Conservation (phyloP, 2,329 filamentous ascomycete species). For the Grosmannia clavigera region DNA sequence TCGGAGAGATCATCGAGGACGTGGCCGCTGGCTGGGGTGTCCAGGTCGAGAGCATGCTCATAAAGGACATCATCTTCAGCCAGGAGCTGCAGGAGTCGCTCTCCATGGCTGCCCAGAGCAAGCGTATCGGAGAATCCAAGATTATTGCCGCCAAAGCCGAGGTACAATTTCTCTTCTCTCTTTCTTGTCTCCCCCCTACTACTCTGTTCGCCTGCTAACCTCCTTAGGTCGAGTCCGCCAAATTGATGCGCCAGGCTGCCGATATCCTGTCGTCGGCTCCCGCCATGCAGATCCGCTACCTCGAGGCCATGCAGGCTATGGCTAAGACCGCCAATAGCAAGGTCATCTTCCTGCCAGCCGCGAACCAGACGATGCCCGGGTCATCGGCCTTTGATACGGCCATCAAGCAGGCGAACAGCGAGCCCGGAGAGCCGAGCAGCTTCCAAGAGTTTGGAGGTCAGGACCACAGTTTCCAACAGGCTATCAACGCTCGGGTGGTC, state of each 20-base stretch:
- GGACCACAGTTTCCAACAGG: conserved; percentile 58
- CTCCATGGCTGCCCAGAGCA: conserved; percentile 96
- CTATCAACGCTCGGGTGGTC: conserved; percentile 69
- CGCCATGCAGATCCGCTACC: conserved; percentile 96
- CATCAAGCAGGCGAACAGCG: conserved; percentile 23
- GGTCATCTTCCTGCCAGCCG: conserved; percentile 68
- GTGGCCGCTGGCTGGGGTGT: conserved; percentile 92
- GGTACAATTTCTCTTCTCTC: conserved; percentile 9
- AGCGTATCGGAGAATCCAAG: conserved; percentile 97
- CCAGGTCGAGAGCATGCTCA: conserved; percentile 93
- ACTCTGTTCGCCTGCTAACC: conserved; percentile 14
- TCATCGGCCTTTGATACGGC: conserved; percentile 27
- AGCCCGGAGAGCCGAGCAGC: conserved; percentile 27
- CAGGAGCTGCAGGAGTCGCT: conserved; percentile 90
- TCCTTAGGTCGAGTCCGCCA: conserved; percentile 70
- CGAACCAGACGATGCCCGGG: conserved; percentile 46
- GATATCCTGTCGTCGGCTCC: conserved; percentile 86
- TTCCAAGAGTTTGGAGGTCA: conserved; percentile 38
- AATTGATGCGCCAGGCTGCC: conserved; percentile 84
- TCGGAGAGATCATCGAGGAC: conserved; percentile 94
- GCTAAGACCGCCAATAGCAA: conserved; percentile 84
- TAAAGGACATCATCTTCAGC: conserved; percentile 98
- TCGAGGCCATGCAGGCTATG: conserved; percentile 98
- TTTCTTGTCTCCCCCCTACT: not conserved
- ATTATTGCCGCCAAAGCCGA: conserved; percentile 95